These are phyloP conservation scores for Magnusiomyces fungicola DNA, from an alignment of 1,139 yeast species.

Conservation along the genomic window DNA sequence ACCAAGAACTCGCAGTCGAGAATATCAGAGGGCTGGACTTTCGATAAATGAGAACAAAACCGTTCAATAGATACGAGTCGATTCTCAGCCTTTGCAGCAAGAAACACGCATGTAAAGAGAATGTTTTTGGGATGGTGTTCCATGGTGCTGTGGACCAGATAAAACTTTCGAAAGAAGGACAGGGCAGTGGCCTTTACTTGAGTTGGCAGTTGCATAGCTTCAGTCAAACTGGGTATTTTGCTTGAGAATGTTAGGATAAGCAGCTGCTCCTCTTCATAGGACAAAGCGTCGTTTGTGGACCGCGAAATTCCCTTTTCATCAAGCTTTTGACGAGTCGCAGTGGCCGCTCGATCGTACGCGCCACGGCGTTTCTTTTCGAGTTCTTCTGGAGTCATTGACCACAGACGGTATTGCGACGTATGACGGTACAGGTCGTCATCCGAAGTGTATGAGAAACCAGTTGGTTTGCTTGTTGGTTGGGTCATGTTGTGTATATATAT, in stretches of 20 bases:
- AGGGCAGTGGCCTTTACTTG: slow-evolving; percentile 79
- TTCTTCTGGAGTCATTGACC: slow-evolving; percentile 70
- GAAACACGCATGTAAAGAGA: slow-evolving; percentile 72
- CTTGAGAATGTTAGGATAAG: slow-evolving; percentile 64
- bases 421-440: slow-evolving; percentile 83
- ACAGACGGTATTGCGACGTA: slow-evolving; percentile 71
- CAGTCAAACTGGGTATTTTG: slow-evolving; percentile 56
- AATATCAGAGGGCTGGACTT: slow-evolving; percentile 55
- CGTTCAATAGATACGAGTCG: slow-evolving; percentile 77
- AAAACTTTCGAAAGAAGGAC: slow-evolving; percentile 74
- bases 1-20: slow-evolving; percentile 72
- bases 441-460: too few relatives aligned
- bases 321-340: slow-evolving; percentile 34
- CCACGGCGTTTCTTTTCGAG: slow-evolving; percentile 42
- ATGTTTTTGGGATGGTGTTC: slow-evolving; percentile 80
- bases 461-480: neutral
- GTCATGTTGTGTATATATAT: neutral
- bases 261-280: slow-evolving; percentile 60
- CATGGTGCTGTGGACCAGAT: slow-evolving; percentile 70
- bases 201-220: slow-evolving; percentile 51
- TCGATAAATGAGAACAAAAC: slow-evolving; percentile 63
- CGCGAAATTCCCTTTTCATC: slow-evolving; percentile 20
- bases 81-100: slow-evolving; percentile 91
- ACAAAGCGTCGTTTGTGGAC: slow-evolving; percentile 29
- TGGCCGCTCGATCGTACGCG: slow-evolving; percentile 49